Percentiles rank a stretch among this genome's conserved stretches.
Evolutionary conservation across 2,329 filamentous ascomycete genomes (phyloP).

Genomic region (Gnomoniopsis smithogilvyi): DNA sequence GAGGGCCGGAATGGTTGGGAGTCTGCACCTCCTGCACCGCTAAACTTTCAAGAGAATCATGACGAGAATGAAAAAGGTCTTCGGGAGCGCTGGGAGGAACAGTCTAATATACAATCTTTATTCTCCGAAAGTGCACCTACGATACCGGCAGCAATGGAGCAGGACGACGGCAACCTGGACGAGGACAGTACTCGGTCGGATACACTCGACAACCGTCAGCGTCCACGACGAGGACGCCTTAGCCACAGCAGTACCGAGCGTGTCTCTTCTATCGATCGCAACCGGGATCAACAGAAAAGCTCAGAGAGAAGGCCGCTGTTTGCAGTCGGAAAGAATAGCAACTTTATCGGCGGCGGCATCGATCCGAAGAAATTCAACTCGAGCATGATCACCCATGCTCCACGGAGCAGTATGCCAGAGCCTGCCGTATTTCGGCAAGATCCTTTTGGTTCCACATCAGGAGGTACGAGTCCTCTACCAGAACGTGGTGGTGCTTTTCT

Average conservation of each 20-base stretch:
- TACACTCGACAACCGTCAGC: conserved; percentile 16
- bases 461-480: conserved; percentile 8
- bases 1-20: conserved; percentile 5
- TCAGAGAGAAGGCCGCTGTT: conserved; percentile 6
- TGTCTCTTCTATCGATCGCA: neutral
- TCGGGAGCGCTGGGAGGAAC: conserved; percentile 16
- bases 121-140: conserved; percentile 14
- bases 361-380: conserved; percentile 4
- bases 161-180: neutral
- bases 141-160: conserved; percentile 3
- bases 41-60: neutral
- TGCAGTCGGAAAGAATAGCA: conserved; percentile 8
- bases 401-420: conserved; percentile 5
- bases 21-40: neutral
- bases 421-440: conserved; percentile 3
- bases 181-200: conserved; percentile 11
- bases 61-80: conserved; percentile 7
- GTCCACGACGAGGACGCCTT: conserved; percentile 8
- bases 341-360: neutral
- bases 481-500: conserved; percentile 7
- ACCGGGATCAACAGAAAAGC: neutral
- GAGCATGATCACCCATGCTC: conserved; percentile 18
- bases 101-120: conserved; percentile 15
- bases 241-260: neutral
- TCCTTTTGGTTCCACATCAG: conserved; percentile 15